Evolutionary conservation across 2,329 filamentous ascomycete species (phyloP), one percentile per base, ranked within the genome.

Genomic region (Mariannaea elegans): DNA sequence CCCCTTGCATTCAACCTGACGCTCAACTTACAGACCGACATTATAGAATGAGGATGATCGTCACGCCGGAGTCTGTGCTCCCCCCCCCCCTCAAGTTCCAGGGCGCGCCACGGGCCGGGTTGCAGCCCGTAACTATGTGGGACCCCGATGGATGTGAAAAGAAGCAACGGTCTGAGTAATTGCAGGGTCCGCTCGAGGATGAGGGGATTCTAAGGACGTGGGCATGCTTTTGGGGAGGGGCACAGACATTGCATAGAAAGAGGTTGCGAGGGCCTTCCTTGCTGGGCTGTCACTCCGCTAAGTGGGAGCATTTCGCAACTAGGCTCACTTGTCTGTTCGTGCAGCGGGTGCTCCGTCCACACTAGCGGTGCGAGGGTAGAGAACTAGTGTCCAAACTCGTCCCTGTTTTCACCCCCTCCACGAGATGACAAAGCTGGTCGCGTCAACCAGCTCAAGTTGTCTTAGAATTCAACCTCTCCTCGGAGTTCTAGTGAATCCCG

Each of bases 1-100:
- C 59, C 62, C 62, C 56, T 57, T 63, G 62, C 62, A 64, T 62
- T 31, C 52, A 29, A 21, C 46, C 38, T 48, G 50, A 47, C 27
- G 24, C 36, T 45, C 29, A 53, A 18, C 48, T 48, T 16, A 56
- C 53, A 50, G 16, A 48, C 57, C 47, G 42, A 55, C 54, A 32
- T 60, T 24, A 44, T 21, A 50, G 23, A 24, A 51, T 34, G 34
- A 38, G 42, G 50, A 39, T 27, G 7, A 36, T 36, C 7, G 14
- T 36, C 32, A 36, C 32, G 32, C 32, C 12, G 4, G 14, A n/a
- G 32, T 36, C 27, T 36, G 13, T 14, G 7, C 32, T 27, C 6
- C 24, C 9, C 9, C 24, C 9, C 9, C 9, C 24, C 24, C 59
- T 56, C 47, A 60, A 50, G 45, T 51, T 48, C 12, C 59, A 64